A percentile compares a stretch with the other conserved stretches of the same genome.
Conservation (phyloP, 2,329 filamentous ascomycete species). For the Magnaporthales sp. region DNA sequence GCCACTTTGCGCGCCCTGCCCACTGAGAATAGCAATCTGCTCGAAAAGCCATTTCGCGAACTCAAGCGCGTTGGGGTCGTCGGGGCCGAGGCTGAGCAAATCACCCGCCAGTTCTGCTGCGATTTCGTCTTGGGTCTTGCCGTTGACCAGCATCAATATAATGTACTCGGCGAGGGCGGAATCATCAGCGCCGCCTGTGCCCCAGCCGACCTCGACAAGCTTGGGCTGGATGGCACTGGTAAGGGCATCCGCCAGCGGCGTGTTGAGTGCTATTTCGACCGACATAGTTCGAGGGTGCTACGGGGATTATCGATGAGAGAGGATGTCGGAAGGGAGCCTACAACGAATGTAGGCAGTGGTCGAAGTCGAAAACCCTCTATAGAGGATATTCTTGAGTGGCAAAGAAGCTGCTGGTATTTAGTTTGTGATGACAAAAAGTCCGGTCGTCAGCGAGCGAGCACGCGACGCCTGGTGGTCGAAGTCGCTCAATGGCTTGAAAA, state of each 20-base stretch:
- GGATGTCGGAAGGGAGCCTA: not conserved
- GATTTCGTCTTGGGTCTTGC: conserved; percentile 86
- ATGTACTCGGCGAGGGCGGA: conserved; percentile 91
- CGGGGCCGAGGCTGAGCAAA: conserved; percentile 70
- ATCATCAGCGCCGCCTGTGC: conserved; percentile 66
- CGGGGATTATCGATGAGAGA: not conserved
- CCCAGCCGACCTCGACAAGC: conserved; percentile 89
- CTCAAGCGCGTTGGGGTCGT: conserved; percentile 72
- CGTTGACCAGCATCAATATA: conserved; percentile 92
- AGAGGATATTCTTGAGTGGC: not conserved
- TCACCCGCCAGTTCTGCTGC: conserved; percentile 81
- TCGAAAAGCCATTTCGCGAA: conserved; percentile 94
- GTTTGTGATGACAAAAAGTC: not conserved
- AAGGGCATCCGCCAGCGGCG: conserved; percentile 77
- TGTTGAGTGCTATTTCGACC: conserved; percentile 66
- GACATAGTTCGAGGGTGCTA: conserved; percentile 51
- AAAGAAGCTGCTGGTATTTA: not conserved
- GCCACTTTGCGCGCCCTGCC: conserved; percentile 47
- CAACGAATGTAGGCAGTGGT: not conserved
- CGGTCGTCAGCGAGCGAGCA: not conserved
- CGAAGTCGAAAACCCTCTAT: not conserved
- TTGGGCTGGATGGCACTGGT: conserved; percentile 81
- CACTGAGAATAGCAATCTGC: conserved; percentile 62
- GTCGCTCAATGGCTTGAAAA: not conserved
- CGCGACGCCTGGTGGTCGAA: not conserved